Base-by-base conservation (phyloP, 306 rosid species). In the Echinosophora koreensis region DNA sequence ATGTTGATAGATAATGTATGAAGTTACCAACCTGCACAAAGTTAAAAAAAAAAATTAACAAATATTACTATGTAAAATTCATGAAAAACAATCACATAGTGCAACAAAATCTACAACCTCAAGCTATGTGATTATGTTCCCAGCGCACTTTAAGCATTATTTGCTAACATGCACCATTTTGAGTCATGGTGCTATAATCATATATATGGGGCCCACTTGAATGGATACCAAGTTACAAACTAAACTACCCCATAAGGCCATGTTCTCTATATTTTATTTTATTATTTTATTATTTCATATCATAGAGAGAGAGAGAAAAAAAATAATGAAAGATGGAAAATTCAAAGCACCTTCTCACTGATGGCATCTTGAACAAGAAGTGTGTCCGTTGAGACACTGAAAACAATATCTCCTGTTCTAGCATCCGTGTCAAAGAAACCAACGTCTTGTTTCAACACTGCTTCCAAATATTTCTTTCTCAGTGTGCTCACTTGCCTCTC, bases 341-440 rank as follows among this genome's bases (percentile, higher is more conserved):
- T 58, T 54, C 4, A 66, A 55, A 68, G 75, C 63, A 92, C 99
- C 98, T 96, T 96, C 89, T 96, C 99, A 49, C 99, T 96, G 14
- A 96, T 96, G 56, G 99, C 99, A 69, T 96, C 99, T 87, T 96
- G 99, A 62, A 96, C 99, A 2, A 96, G 89, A 35, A 96, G 93
- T 39, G 99, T 96, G 82, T 96, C 98, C 9, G 99, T 96, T 4
- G 99, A 96, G 74, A 96, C 93, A 56, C 98, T 92, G 63, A 96
- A 96, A 69, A 96, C 99, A 61, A 96, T 92, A 84, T 96, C 99
- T 62, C 99, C 99, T 6, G 99, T 96, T 86, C 99, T 87, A 0
- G 98, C 97, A 70, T 96, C 99, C 0, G 99, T 96, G 74, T 96
- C 99, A 66, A 91, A 96, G 87, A 96, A 96, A 4, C 99, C 99